Base-by-base conservation (phyloP, 371 early-diverging fungal species). In the Nematocida sp. region DNA sequence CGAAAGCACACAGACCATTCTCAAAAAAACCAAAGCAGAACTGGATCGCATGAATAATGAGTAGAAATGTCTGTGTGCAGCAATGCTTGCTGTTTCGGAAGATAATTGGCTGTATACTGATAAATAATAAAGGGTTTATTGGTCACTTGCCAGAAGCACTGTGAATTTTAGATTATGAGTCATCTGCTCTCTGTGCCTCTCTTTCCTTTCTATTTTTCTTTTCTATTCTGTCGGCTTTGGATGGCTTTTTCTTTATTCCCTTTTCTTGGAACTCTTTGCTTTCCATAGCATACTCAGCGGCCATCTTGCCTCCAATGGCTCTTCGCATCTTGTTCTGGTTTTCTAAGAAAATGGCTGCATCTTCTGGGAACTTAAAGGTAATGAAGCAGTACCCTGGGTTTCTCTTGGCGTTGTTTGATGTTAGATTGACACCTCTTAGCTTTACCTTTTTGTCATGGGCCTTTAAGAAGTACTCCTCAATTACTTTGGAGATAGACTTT, bases 361-460 rank as follows among this genome's bases (percentile, higher is more conserved):
- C 83, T 69, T 84, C 75, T 44, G 83, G 70, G 55, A 45, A 74
- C 42, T 71, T 66, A 73, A 84, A 86, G 9, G 84, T 82, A 25
- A 86, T 55, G 83, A 85, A 85, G 23, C 84, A 87, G 52, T 84
- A 86, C 57, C 86, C 86, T 13, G 67, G 83, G 62, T 86, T 86
- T 60, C 64, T 85, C 25, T 82, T 85, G 27, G 72, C 62, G 15
- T 42, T 54, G 25, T 83, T 75, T 13, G 61, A 57, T 46, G 78
- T 55, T 6, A 84, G 50, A 44, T 76, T 66, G 33, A 86, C 75
- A 7, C 80, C 80, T 78, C 80, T 70, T 4, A 78, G 72, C 69
- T 70, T 78, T 20, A 78, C 0, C 60, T 78, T 78, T 39, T 78
- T 78, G 15, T 83, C 82, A 55, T 72, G 74, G 20, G 73, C 61